phyloP scores from a whole-genome alignment of 768 basidiomycete species.

The Suillus hirtellus region DNA sequence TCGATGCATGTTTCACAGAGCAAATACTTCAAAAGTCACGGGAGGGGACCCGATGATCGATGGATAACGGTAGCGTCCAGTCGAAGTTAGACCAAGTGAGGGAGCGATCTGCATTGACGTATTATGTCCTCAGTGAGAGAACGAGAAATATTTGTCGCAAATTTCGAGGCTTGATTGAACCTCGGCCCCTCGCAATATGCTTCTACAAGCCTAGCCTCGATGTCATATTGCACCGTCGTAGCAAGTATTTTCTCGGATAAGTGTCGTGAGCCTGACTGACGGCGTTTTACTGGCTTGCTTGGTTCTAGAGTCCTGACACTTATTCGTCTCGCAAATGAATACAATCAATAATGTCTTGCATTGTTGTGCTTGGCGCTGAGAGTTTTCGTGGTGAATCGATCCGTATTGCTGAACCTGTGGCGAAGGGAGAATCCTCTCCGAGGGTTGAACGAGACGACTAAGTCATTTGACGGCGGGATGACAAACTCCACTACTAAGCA shows the following conservation, averaged over 20 bases:
- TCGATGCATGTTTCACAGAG: not conserved
- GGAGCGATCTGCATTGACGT: not conserved
- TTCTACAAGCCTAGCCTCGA: not conserved
- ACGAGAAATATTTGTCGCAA: not conserved
- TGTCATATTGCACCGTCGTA: not conserved
- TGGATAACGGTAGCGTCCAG: not conserved
- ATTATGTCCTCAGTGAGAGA: not conserved
- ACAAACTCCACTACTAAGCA: not conserved
- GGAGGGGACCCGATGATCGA: not conserved
- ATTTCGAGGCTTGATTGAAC: not conserved
- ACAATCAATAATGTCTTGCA: not conserved
- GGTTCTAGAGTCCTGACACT: not conserved
- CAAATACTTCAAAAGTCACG: not conserved
- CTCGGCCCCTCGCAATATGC: not conserved
- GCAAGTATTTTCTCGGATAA: not conserved
- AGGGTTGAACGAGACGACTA: not conserved
- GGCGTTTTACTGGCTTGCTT: not conserved
- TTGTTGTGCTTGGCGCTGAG: not conserved
- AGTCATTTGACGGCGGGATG: not conserved
- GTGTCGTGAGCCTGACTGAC: not conserved
- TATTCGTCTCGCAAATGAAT: not conserved
- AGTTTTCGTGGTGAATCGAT: not conserved
- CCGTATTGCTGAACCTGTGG: not conserved
- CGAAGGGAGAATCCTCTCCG: not conserved
- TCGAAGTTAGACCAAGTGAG: not conserved